These are phyloP conservation scores for Aureobasidium sp. DNA, from an alignment of 2,329 filamentous ascomycete genomes.

Conservation along the genomic window DNA sequence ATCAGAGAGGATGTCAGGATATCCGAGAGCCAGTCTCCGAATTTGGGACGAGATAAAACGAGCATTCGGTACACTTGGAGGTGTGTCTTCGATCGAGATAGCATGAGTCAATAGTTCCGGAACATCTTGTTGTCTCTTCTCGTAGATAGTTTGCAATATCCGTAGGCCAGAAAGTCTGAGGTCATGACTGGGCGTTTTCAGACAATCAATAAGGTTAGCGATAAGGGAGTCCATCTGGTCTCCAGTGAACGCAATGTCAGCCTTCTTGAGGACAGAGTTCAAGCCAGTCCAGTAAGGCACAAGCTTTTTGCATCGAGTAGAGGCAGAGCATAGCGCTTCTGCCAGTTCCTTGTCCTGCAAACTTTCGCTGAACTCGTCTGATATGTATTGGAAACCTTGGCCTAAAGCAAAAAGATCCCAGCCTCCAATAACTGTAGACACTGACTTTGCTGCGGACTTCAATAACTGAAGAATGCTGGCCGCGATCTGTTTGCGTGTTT, in stretches of 20 bases:
- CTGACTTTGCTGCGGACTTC: not conserved
- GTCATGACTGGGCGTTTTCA: slow-evolving; percentile 66
- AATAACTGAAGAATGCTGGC: not conserved
- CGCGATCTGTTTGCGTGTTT: slow-evolving; percentile 4
- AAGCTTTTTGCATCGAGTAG: slow-evolving; percentile 7
- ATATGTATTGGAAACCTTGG: slow-evolving; percentile 12
- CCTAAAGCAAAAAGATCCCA: slow-evolving; percentile 12
- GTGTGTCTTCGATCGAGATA: slow-evolving; percentile 69
- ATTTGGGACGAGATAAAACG: slow-evolving; percentile 77
- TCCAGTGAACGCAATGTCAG: slow-evolving; percentile 23
- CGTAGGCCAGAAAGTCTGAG: slow-evolving; percentile 65
- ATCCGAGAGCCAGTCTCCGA: slow-evolving; percentile 62
- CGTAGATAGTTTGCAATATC: slow-evolving; percentile 56
- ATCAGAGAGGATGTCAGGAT: slow-evolving; percentile 49
- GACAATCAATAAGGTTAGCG: slow-evolving; percentile 58
- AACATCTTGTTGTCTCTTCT: slow-evolving; percentile 38
- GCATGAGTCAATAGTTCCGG: slow-evolving; percentile 53
- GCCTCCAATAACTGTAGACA: not conserved
- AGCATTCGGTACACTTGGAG: slow-evolving; percentile 65
- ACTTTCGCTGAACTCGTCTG: not conserved
- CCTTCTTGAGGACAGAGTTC: not conserved
- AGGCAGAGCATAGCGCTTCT: slow-evolving; percentile 2
- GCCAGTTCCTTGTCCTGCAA: slow-evolving; percentile 6
- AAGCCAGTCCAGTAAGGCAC: slow-evolving; percentile 10
- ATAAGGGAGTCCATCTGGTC: slow-evolving; percentile 53